phyloP scores from a whole-genome alignment of 2,329 filamentous ascomycete species.

The Fusarium sublunatum region DNA sequence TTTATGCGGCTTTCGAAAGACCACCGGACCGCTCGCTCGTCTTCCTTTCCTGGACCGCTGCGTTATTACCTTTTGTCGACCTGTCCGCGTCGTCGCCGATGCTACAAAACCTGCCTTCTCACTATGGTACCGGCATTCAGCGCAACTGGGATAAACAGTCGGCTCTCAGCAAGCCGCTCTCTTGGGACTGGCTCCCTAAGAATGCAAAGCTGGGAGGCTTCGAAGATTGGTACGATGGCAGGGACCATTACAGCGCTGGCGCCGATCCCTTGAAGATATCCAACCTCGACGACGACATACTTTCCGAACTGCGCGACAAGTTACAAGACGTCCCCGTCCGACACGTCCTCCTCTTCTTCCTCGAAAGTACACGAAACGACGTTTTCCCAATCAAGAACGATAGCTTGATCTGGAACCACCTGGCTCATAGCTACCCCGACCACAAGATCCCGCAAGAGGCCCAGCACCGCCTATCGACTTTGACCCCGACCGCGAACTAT shows the following conservation, averaged over 20 bases:
- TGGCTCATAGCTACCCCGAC: slow-evolving; percentile 47
- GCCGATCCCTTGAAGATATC: slow-evolving; percentile 55
- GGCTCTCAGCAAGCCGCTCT: slow-evolving; percentile 40
- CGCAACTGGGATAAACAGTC: slow-evolving; percentile 47
- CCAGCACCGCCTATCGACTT: slow-evolving; percentile 39
- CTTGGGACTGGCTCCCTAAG: slow-evolving; percentile 46
- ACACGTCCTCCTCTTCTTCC: slow-evolving; percentile 56
- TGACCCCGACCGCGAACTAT: slow-evolving; percentile 51
- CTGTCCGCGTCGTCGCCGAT: slow-evolving; percentile 45
- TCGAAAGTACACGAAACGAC: slow-evolving; percentile 59
- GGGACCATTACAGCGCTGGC: slow-evolving; percentile 51
- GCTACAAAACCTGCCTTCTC: slow-evolving; percentile 41
- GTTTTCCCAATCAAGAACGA: slow-evolving; percentile 58
- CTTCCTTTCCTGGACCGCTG: slow-evolving; percentile 52
- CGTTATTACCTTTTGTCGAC: slow-evolving; percentile 51
- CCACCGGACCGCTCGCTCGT: slow-evolving; percentile 48
- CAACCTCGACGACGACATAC: slow-evolving; percentile 51
- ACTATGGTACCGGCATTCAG: slow-evolving; percentile 38
- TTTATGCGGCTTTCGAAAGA: slow-evolving; percentile 39
- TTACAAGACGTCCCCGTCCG: slow-evolving; percentile 52
- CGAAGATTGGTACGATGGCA: slow-evolving; percentile 47
- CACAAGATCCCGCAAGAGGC: slow-evolving; percentile 49
- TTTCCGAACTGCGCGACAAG: slow-evolving; percentile 42
- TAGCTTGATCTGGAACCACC: slow-evolving; percentile 51
- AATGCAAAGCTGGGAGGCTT: slow-evolving; percentile 35